Percentiles rank a stretch among this genome's conserved stretches.
Conservation (phyloP, 495 filamentous ascomycete genomes). For the Lichenothelia convexa region DNA sequence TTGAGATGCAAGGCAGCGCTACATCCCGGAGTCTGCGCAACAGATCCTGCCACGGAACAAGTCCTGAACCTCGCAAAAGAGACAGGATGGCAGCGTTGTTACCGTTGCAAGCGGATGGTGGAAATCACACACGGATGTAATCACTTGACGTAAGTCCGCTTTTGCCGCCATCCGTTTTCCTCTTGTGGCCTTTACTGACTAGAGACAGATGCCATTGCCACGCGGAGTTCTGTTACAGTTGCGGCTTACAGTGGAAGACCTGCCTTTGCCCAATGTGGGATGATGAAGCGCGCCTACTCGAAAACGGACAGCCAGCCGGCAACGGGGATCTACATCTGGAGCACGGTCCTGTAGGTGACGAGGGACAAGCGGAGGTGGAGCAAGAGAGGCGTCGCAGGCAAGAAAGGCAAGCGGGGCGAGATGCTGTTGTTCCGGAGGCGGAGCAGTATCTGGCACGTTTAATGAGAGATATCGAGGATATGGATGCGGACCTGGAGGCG, state of each 20-base stretch:
- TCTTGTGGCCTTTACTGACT: too few relatives aligned
- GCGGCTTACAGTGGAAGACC: slow-evolving; percentile 13
- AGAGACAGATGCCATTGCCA: slow-evolving; percentile 10
- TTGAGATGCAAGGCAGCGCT: background rate
- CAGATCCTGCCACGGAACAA: background rate
- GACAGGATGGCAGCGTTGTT: slow-evolving; percentile 14
- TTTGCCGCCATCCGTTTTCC: background rate
- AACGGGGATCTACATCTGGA: too few relatives aligned
- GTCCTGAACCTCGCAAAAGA: slow-evolving; percentile 2
- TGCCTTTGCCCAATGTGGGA: slow-evolving; percentile 12
- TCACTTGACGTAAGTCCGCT: slow-evolving; percentile 5
- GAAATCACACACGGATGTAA: slow-evolving; percentile 7
- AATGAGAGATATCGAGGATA: too few relatives aligned
- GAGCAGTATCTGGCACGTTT: too few relatives aligned
- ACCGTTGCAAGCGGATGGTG: slow-evolving; percentile 7
- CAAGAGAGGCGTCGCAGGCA: too few relatives aligned
- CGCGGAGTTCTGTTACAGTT: slow-evolving; percentile 15
- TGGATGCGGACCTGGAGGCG: too few relatives aligned
- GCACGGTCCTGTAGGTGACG: too few relatives aligned
- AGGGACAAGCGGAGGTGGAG: too few relatives aligned
- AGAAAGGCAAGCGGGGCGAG: too few relatives aligned
- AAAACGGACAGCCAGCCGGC: too few relatives aligned
- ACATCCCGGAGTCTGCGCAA: background rate
- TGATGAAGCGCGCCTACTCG: too few relatives aligned
- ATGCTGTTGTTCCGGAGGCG: too few relatives aligned